phyloP scores from a whole-genome alignment of 805 yeast genomes.

The Alloascoidea africana region DNA sequence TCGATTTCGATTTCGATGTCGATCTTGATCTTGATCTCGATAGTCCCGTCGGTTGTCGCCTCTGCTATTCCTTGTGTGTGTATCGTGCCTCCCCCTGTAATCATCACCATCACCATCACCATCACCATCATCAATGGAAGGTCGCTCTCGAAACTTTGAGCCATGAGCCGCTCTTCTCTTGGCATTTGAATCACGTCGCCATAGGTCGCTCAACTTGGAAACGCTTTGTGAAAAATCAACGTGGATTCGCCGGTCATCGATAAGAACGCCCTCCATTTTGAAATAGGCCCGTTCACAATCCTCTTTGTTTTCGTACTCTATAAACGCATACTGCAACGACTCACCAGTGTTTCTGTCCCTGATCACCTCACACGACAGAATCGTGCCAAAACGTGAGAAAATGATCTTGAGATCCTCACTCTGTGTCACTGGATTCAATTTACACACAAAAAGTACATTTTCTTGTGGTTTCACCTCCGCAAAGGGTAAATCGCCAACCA shows the following conservation, averaged over 20 bases:
- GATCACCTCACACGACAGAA: conserved; percentile 35
- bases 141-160: conserved; percentile 1
- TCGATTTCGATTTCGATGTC: no score
- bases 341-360: conserved; percentile 30
- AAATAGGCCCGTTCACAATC: conserved; percentile 48
- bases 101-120: conserved; percentile 3
- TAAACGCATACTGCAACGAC: conserved; percentile 47
- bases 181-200: conserved; percentile 11
- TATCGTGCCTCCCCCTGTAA: conserved; percentile 3
- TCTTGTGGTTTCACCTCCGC: conserved; percentile 48
- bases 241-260: conserved; percentile 48
- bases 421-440: conserved; percentile 45
- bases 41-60: no score
- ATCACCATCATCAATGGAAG: conserved; percentile 3
- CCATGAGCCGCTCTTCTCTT: conserved; percentile 5
- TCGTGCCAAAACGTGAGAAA: conserved; percentile 46
- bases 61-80: conserved; percentile 1
- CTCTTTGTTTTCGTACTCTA: conserved; percentile 32
- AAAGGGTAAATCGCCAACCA: conserved; percentile 47
- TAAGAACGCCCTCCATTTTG: conserved; percentile 44
- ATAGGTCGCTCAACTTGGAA: conserved; percentile 12
- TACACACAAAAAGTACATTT: conserved; percentile 44
- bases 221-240: conserved; percentile 58
- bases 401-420: conserved; percentile 38
- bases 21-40: no score